Evolutionary conservation across 2,329 filamentous ascomycete species (phyloP).

Genomic region (Fusarium guadeloupense): DNA sequence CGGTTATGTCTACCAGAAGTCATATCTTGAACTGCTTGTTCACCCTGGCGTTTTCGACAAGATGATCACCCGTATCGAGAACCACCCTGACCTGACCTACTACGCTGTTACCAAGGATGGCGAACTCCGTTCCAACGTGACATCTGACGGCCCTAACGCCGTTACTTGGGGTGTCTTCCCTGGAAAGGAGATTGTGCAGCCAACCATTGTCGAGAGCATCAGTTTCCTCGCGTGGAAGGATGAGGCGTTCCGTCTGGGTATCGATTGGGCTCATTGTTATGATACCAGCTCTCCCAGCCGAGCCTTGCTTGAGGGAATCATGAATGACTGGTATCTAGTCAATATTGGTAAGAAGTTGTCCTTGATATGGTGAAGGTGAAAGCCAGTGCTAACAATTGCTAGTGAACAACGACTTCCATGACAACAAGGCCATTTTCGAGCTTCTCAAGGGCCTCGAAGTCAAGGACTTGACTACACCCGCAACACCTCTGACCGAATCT

Average conservation of each 20-base stretch:
- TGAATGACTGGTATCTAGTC: conserved; percentile 91
- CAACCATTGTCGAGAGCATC: conserved; percentile 98
- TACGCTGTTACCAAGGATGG: conserved; percentile 90
- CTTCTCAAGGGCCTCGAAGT: conserved; percentile 82
- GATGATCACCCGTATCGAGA: conserved; percentile 79
- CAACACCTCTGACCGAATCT: conserved; percentile 41
- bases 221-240: conserved; percentile 99
- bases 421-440: conserved; percentile 81
- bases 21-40: conserved; percentile 91
- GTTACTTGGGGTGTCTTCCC: conserved; percentile 99
- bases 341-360: conserved; percentile 79
- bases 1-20: conserved; percentile 98
- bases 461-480: conserved; percentile 65
- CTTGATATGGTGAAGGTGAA: neutral
- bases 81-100: conserved; percentile 86
- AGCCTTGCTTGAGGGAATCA: conserved; percentile 80
- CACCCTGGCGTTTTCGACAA: conserved; percentile 81
- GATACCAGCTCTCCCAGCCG: conserved; percentile 79
- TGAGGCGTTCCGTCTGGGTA: conserved; percentile 90
- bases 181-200: conserved; percentile 98
- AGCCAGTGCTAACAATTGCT: conserved; percentile 8
- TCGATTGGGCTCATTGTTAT: conserved; percentile 95
- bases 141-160: conserved; percentile 90
- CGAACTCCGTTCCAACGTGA: conserved; percentile 83
- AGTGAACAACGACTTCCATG: conserved; percentile 99